These are phyloP conservation scores for Combretum micranthum DNA, from an alignment of 345 rosid species.

Conservation along the genomic window DNA sequence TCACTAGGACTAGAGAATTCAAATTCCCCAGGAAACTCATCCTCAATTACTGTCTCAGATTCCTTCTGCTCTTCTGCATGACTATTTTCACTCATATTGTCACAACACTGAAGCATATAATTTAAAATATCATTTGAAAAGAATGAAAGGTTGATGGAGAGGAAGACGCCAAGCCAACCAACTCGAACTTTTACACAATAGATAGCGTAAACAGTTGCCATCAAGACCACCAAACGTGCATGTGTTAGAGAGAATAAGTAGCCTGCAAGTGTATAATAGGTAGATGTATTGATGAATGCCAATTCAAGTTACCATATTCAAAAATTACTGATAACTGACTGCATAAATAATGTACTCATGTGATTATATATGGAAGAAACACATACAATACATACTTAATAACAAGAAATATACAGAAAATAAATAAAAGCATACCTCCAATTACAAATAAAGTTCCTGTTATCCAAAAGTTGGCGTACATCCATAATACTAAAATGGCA, in stretches of 20 bases:
- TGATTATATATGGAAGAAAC: not conserved
- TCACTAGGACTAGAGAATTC: slow-evolving; percentile 45
- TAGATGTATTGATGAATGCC: slow-evolving; percentile 1
- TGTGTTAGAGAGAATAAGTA: slow-evolving; percentile 85
- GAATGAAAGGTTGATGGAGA: slow-evolving; percentile 83
- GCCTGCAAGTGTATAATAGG: slow-evolving; percentile 45
- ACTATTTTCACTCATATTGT: slow-evolving; percentile 53
- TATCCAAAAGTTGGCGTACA: slow-evolving; percentile 99
- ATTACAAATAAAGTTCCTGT: slow-evolving; percentile 83
- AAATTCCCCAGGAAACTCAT: slow-evolving; percentile 53
- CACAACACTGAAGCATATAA: slow-evolving; percentile 72
- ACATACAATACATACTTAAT: not conserved
- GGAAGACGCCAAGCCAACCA: slow-evolving; percentile 91
- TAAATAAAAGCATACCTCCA: slow-evolving; percentile 62
- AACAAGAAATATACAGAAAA: slow-evolving; percentile 1
- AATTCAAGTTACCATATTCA: not conserved
- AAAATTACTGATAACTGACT: not conserved
- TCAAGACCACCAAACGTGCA: slow-evolving; percentile 79
- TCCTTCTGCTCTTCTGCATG: slow-evolving; percentile 58
- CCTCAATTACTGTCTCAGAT: slow-evolving; percentile 53
- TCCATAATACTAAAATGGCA: slow-evolving; percentile 85
- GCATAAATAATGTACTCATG: not conserved
- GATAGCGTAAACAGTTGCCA: slow-evolving; percentile 62
- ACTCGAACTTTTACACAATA: slow-evolving; percentile 82
- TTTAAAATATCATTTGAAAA: slow-evolving; percentile 75